Base-by-base conservation (phyloP, 176 grass and related monocot species). In the Stipa capillata region DNA sequence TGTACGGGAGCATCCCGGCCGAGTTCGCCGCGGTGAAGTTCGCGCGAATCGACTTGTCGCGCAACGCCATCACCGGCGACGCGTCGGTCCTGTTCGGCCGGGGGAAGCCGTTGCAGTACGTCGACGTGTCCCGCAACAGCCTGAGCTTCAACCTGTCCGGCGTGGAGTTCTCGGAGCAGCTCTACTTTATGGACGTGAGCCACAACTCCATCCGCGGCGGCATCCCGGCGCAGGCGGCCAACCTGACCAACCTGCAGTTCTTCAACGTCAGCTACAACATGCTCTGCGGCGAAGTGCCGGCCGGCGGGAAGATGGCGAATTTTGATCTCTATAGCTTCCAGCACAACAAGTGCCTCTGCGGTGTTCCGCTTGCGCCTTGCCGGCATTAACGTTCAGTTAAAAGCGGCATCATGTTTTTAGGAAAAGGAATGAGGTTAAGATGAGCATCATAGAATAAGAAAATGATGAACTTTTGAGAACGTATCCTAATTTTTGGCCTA, bases 261-360 rank as follows among this genome's bases (percentile, higher is more conserved):
- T 81, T 93, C 63, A 90, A 93, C 62, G 84, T 93, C 48, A 87
- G 91, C 69, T 93, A 93, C 72, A 93, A 93, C 60, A 25, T 9
- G 50, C 50, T 93, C 21, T 90, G 84, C 50, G 73, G 87, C 10
- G 33, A 7, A 16, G 79, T 92, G 8, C 90, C 86, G 7, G 57
- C 13, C 9, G 84, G 80, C 8, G 39, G 0, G 39, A 79, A 11
- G 4, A 49, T 49, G 45, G 43, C 40, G 8, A 28, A 36, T 9
- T 85, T 93, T 31, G 73, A 87, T 7, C 35, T 39, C 16, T 85
- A 76, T 27, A 28, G 33, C 53, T 93, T 71, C 73, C 43, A 50
- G 40, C 87, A 87, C 53, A 90, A 93, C 66, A 85, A 83, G 50
- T 93, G 87, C 81, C 78, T 87, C 64, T 90, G 87, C 25, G 87